These are phyloP conservation scores for Aspergillus caelatus DNA, from an alignment of 2,329 filamentous ascomycete species.

Conservation along the genomic window DNA sequence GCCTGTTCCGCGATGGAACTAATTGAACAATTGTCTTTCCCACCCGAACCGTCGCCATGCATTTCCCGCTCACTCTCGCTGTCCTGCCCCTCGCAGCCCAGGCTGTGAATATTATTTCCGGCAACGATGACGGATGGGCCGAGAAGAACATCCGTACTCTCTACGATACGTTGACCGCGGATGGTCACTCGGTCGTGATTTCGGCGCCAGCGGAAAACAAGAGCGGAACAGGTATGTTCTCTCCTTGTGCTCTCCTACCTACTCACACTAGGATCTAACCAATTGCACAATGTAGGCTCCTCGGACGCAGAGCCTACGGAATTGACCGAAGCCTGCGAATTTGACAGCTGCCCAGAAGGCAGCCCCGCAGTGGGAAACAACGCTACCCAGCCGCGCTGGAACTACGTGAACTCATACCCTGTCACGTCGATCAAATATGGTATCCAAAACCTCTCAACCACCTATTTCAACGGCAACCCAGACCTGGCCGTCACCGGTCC, in stretches of 20 bases:
- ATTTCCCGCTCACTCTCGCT: constrained; percentile 21
- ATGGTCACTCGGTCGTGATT: constrained; percentile 64
- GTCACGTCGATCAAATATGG: constrained; percentile 67
- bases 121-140: constrained; percentile 76
- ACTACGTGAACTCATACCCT: constrained; percentile 74
- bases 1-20: not conserved
- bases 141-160: constrained; percentile 67
- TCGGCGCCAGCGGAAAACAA: constrained; percentile 69
- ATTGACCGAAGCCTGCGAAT: constrained; percentile 60
- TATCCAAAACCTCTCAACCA: constrained; percentile 58
- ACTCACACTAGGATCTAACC: not conserved
- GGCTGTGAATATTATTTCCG: constrained; percentile 61
- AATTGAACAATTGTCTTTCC: not conserved
- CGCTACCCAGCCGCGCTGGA: constrained; percentile 58
- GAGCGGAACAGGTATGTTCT: constrained; percentile 60
- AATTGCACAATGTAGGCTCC: constrained; percentile 51
- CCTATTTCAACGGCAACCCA: constrained; percentile 57
- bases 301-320: constrained; percentile 51
- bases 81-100: constrained; percentile 27
- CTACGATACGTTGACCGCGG: constrained; percentile 57
- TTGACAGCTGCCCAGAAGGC: constrained; percentile 61
- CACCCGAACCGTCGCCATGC: constrained; percentile 22
- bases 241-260: too few species aligned
- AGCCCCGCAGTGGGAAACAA: constrained; percentile 62
- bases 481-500: constrained; percentile 69